Base-by-base conservation (phyloP, 129 eudicot species). In the Flaveria sonorensis region DNA sequence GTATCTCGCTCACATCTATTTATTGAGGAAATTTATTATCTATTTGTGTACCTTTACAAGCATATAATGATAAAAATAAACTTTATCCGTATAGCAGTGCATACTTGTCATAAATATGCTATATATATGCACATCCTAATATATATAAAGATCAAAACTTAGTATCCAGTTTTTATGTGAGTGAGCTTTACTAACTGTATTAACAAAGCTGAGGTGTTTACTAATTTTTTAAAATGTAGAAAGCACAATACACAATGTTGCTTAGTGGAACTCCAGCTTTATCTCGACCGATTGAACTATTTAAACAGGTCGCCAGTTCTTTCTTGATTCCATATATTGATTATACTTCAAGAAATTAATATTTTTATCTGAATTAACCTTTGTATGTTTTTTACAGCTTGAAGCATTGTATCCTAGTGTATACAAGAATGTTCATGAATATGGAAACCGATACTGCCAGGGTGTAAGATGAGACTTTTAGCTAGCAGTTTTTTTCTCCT, bases 191-290 rank as follows among this genome's bases (percentile, higher is more conserved):
- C 39, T 59, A 21, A 57, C 20, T 15, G 59, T 15, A 45, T 43
- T 74, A 28, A 74, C 70, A 42, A 48, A 75, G 80, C 57, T 75
- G 68, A 68, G 24, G 43, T 59, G 66, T 75, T 66, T 83, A 63
- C 51, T 77, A 0, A 68, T 61, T 62, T 79, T 32, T 67, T 30
- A 20, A 40, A 64, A 72, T 79, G 40, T 66, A 93, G 98, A 93
- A 91, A 86, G 98, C 98, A 72, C 90, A 80, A 46, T 91, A 88
- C 40, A 77, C 78, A 52, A 89, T 94, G 71, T 83, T 94, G 90
- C 96, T 94, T 74, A 94, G 92, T 80, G 99, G 97, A 83, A 94
- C 97, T 83, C 98, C 98, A 62, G 98, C 98, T 81, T 85, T 93
- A 62, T 93, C 98, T 48, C 84, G 98, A 51, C 98, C 98, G 3